These are phyloP conservation scores for Passalora sequoiae DNA, from an alignment of 2,329 filamentous ascomycete genomes.

Conservation along the genomic window DNA sequence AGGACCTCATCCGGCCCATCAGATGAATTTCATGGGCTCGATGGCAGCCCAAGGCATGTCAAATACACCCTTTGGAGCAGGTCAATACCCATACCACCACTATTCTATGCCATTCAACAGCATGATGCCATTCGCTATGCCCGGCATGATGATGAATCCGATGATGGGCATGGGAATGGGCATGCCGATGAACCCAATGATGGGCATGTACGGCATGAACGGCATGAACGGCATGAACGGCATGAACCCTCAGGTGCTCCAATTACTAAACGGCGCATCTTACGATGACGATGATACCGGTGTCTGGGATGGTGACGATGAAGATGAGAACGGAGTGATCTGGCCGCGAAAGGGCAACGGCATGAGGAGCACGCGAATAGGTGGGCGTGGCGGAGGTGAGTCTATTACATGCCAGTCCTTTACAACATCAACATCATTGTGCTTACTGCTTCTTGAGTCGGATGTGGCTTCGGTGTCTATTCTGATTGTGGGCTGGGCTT, in stretches of 20 bases:
- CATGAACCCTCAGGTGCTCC: conserved; percentile 4
- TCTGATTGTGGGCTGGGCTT: neutral
- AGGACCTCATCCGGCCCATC: conserved; percentile 15
- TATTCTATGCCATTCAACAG: conserved; percentile 8
- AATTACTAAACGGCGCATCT: neutral
- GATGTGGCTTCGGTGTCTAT: conserved; percentile 2
- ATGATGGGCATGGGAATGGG: neutral
- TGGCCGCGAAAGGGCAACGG: neutral
- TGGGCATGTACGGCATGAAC: neutral
- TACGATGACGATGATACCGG: conserved; percentile 11
- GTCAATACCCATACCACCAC: conserved; percentile 17
- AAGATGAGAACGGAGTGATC: conserved; percentile 5
- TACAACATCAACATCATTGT: neutral
- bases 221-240: conserved; percentile 1
- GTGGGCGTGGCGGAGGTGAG: conserved; percentile 1
- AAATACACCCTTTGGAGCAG: conserved; percentile 13
- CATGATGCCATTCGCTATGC: neutral
- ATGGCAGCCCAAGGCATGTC: conserved; percentile 12
- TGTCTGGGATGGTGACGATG: conserved; percentile 12
- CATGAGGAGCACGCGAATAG: neutral
- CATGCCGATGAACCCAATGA: neutral
- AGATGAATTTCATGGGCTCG: conserved; percentile 18
- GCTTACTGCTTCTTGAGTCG: neutral
- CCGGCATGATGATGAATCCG: neutral
- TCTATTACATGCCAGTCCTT: neutral